Evolutionary conservation across 768 basidiomycete genomes (phyloP), one percentile per base, ranked within the genome.

Genomic region (Pulveroboletus sp.): DNA sequence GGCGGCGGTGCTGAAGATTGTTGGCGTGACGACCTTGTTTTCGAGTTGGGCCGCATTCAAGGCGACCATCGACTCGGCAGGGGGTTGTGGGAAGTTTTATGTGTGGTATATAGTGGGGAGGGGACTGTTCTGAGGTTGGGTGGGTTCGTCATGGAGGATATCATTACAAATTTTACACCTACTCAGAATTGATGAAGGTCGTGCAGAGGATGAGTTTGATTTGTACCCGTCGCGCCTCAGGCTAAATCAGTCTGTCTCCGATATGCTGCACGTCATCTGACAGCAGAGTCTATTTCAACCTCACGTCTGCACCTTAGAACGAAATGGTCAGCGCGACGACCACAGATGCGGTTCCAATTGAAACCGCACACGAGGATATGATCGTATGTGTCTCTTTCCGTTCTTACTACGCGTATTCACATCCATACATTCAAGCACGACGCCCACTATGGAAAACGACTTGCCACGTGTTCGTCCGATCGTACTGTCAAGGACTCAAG

Each of bases 281-380:
- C n/a, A n/a, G n/a, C n/a, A n/a, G n/a, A n/a, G n/a, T n/a, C n/a
- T n/a, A n/a, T n/a, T n/a, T n/a, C n/a, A n/a, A n/a, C n/a, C n/a
- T n/a, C n/a, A n/a, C n/a, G n/a, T n/a, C n/a, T n/a, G n/a, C n/a
- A n/a, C n/a, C n/a, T n/a, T n/a, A n/a, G n/a, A n/a, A n/a, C n/a
- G n/a, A 22, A 26, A 61, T 63, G 60, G 54, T 60, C 23, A 49
- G 42, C 43, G 74, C 79, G 46, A 76, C 74, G 43, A 75, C 74
- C 17, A 78, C 81, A 23, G 85, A 88, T 55, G 85, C 86, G 19
- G 79, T 88, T 49, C 88, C 83, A 48, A 87, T 99, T 42, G 95
- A 99, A 71, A 98, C 95, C 2, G 84, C 86, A 16, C 95, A 99
- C 67, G 92, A 95, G 69, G 96, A 98, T 71, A 96, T 97, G 92